These are phyloP conservation scores for Phialophora expanda DNA, from an alignment of 2,329 filamentous ascomycete genomes.

Conservation along the genomic window DNA sequence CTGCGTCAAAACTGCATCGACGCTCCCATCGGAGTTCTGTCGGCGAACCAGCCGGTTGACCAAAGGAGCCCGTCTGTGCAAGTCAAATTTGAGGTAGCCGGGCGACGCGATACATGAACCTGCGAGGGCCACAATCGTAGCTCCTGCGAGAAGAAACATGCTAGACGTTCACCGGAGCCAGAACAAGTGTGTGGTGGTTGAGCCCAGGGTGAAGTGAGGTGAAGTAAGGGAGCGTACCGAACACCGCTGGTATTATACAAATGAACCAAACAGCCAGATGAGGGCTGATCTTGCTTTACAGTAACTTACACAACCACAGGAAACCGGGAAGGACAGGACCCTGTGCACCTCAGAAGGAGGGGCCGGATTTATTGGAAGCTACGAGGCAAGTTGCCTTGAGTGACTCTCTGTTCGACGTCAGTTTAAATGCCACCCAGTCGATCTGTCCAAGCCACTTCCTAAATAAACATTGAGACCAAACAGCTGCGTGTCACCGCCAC, in stretches of 20 bases:
- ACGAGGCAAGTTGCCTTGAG: neutral
- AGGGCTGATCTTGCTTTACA: neutral
- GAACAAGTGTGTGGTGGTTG: neutral
- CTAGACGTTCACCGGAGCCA: neutral
- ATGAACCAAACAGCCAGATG: neutral
- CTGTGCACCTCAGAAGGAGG: neutral
- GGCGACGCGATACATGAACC: slow-evolving; percentile 28
- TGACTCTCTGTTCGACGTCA: neutral
- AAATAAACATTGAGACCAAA: neutral
- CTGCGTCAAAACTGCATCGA: slow-evolving; percentile 23
- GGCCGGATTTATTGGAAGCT: neutral
- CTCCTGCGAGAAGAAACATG: slow-evolving; percentile 17
- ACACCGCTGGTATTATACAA: neutral
- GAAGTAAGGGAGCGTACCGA: neutral
- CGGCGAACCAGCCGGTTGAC: slow-evolving; percentile 22
- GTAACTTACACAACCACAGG: neutral
- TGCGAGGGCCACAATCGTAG: slow-evolving; percentile 14
- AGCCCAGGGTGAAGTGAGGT: neutral
- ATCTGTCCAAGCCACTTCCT: neutral
- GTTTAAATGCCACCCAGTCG: neutral
- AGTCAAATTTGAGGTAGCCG: slow-evolving; percentile 29
- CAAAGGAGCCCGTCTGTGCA: slow-evolving; percentile 12
- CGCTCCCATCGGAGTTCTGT: slow-evolving; percentile 16
- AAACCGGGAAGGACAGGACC: neutral
- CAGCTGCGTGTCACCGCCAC: neutral